Conservation (phyloP, 2,329 filamentous ascomycete species). For the Trichoderma sp. region DNA sequence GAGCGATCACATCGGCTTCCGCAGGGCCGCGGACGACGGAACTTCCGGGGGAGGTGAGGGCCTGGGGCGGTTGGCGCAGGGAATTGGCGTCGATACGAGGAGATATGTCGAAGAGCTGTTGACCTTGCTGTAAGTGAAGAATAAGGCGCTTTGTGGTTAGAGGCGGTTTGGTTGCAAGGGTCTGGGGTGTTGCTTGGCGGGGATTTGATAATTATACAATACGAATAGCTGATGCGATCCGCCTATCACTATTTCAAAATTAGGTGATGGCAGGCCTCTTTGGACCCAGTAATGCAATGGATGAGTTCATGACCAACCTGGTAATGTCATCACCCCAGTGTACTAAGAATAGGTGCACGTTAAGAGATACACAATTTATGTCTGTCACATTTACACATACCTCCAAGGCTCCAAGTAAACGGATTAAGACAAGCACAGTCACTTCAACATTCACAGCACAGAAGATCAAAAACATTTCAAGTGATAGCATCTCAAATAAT, state of each 20-base stretch:
- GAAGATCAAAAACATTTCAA: not conserved
- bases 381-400: not conserved
- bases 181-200: not conserved
- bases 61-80: constrained; percentile 62
- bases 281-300: not conserved
- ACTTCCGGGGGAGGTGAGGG: constrained; percentile 51
- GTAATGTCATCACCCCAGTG: not conserved
- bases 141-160: not conserved
- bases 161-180: not conserved
- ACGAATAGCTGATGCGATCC: not conserved
- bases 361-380: too few relatives aligned
- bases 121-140: constrained; percentile 46
- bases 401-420: not conserved
- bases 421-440: not conserved
- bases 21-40: constrained; percentile 38
- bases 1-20: constrained; percentile 51
- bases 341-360: not conserved
- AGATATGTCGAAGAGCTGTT: constrained; percentile 72
- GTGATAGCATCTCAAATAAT: not conserved
- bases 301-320: not conserved
- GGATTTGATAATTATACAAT: not conserved
- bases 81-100: constrained; percentile 74
- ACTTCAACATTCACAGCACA: not conserved
- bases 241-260: not conserved
- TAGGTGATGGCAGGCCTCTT: not conserved